These are phyloP conservation scores for Musa schizocarpa DNA, from an alignment of 176 grass and related monocot species.

Conservation along the genomic window DNA sequence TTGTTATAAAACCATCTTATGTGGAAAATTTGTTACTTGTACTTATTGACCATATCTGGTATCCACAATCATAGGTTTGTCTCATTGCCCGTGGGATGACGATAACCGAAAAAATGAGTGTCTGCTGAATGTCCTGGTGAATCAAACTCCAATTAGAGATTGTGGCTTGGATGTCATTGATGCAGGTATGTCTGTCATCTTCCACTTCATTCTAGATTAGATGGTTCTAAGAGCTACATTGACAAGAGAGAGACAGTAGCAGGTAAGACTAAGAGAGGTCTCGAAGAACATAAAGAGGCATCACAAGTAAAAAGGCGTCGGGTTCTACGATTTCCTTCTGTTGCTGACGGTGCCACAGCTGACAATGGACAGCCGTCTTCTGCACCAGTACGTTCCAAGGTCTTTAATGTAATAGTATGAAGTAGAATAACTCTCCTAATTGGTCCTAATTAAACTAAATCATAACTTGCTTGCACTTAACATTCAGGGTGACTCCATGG, in stretches of 20 bases:
- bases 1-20: not conserved
- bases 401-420: not conserved
- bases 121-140: conserved; percentile 30
- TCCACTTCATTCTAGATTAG: not conserved
- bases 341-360: not conserved
- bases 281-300: not conserved
- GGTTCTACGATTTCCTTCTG: conserved; percentile 13
- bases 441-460: not conserved
- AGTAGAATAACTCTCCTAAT: not conserved
- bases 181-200: conserved; percentile 26
- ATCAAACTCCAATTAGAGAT: conserved; percentile 48
- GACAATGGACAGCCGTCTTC: not conserved
- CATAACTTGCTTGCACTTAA: not conserved
- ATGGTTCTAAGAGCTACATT: conserved; percentile 5
- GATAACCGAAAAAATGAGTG: conserved; percentile 18
- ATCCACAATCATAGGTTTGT: conserved; percentile 19
- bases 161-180: conserved; percentile 30
- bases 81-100: conserved; percentile 28
- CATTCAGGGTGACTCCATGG: not conserved
- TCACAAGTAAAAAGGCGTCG: conserved; percentile 10
- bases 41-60: not conserved
- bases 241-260: conserved; percentile 3
- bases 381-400: not conserved
- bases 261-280: conserved; percentile 13
- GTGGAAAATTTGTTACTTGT: conserved; percentile 19